A percentile compares a stretch with the other conserved stretches of the same genome.
Conservation (phyloP, 352 stramenopile species). For the Phytophthora palmivora region DNA sequence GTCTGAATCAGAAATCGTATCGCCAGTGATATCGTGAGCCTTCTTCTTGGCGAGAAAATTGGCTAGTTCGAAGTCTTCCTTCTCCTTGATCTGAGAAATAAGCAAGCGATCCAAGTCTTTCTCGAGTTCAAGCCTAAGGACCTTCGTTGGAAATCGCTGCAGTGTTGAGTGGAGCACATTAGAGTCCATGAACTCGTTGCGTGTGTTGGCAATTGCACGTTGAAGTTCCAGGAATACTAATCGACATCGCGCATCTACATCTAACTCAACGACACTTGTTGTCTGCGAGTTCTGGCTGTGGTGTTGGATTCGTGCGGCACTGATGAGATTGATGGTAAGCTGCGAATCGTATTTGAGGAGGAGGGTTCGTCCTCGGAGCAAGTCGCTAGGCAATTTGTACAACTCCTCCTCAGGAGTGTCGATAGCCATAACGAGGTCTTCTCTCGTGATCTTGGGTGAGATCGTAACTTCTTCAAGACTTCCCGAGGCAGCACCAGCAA, state of each 20-base stretch:
- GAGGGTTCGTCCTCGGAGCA: conserved; percentile 63
- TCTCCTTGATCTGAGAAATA: conserved; percentile 83
- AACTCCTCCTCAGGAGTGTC: conserved; percentile 78
- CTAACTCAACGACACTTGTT: conserved; percentile 62
- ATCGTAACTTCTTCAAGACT: conserved; percentile 33
- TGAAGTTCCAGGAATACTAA: conserved; percentile 92
- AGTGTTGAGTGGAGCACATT: conserved; percentile 87
- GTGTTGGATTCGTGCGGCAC: conserved; percentile 48
- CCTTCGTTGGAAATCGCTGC: conserved; percentile 91
- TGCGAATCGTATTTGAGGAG: conserved; percentile 74
- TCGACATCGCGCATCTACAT: conserved; percentile 89
- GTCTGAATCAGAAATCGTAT: conserved; percentile 67
- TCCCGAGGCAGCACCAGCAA: conserved; percentile 8
- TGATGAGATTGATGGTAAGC: conserved; percentile 58
- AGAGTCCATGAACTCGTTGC: conserved; percentile 92
- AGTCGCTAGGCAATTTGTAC: conserved; percentile 66
- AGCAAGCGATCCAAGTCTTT: conserved; percentile 92
- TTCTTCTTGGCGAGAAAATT: conserved; percentile 49
- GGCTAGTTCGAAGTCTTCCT: conserved; percentile 65
- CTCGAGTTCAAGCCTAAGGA: conserved; percentile 91
- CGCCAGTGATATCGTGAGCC: neutral
- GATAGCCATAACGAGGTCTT: conserved; percentile 66
- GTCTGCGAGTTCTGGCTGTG: conserved; percentile 33
- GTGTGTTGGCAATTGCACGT: conserved; percentile 80
- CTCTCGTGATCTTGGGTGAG: conserved; percentile 52